Base-by-base conservation (phyloP, 805 yeast genomes). In the Candida morakotiae region DNA sequence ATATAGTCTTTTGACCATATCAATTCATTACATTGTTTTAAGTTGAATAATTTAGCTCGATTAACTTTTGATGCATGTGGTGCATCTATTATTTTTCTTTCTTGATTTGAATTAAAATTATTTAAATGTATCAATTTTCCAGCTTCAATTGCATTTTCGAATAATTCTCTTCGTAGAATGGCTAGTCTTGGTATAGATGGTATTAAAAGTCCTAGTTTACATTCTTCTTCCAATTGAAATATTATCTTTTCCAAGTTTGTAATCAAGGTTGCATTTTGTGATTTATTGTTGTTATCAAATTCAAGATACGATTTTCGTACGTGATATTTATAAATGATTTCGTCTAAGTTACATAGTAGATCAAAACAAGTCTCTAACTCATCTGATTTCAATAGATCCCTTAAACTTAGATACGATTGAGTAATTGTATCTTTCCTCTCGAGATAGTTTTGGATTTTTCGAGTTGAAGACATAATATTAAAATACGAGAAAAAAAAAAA, bases 71-170 rank as follows among this genome's bases (percentile, higher is more conserved):
- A 3, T 24, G 5, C 5, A 6, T 5, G 26, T 24, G 17, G 17
- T 26, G 15, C 11, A 4, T n/a, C 17, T 7, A 5, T 26, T 13
- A 26, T 26, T 9, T 4, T 26, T 26, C 17, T 26, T 26, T 26
- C 28, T 5, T 13, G 4, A 5, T 13, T 26, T 13, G 28, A 5
- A 26, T 26, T 26, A 15, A 26, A 26, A 13, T 22, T 22, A 9
- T 16, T 10, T 18, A 10, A 8, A 19, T 22, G 19, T 7, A 34
- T 21, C 13, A 34, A 23, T n/a, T 21, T 51, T 2, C 61, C 65
- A 4, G 61, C 67, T 37, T 59, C 63, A 15, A 44, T 39, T 7
- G 67, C 64, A 34, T 53, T 61, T 25, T 59, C 63, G 28, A 39
- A 40, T 13, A 56, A 43, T 28, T 53, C 55, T 14, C 64, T 47